A percentile compares a stretch with the other conserved stretches of the same genome.
Evolutionary conservation across 2,329 filamentous ascomycete genomes (phyloP).

Genomic region (Phaeosphaeria sp.): DNA sequence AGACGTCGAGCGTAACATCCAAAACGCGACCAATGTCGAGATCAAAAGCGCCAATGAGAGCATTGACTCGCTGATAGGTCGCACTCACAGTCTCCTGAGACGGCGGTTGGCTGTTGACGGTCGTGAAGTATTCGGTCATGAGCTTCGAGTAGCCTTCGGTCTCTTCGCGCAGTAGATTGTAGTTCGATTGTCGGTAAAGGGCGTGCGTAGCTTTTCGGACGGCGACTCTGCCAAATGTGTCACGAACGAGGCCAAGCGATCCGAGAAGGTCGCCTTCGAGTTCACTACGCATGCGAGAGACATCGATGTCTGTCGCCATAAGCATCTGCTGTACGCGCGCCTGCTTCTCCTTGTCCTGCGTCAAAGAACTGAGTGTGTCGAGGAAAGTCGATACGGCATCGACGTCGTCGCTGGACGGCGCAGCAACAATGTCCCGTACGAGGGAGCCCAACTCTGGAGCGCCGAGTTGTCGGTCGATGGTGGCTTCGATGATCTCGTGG

Average conservation of each 20-base stretch:
- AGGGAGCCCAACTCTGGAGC: slow-evolving; percentile 73
- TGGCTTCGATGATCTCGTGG: slow-evolving; percentile 82
- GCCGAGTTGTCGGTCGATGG: slow-evolving; percentile 71
- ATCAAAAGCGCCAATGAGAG: slow-evolving; percentile 94
- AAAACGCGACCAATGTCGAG: slow-evolving; percentile 93
- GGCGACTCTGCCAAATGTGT: slow-evolving; percentile 82
- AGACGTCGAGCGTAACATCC: slow-evolving; percentile 93
- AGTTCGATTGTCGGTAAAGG: slow-evolving; percentile 94
- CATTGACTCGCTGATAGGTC: slow-evolving; percentile 91
- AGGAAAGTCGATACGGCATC: slow-evolving; percentile 70
- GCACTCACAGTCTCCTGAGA: slow-evolving; percentile 78
- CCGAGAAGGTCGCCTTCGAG: slow-evolving; percentile 81
- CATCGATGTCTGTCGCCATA: slow-evolving; percentile 73
- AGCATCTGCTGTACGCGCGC: slow-evolving; percentile 71
- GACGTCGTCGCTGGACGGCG: slow-evolving; percentile 54
- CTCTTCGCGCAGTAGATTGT: slow-evolving; percentile 93
- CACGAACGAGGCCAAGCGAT: slow-evolving; percentile 78
- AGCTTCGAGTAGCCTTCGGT: slow-evolving; percentile 97
- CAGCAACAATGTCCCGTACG: slow-evolving; percentile 74
- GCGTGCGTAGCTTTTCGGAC: slow-evolving; percentile 92
- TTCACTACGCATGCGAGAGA: slow-evolving; percentile 75
- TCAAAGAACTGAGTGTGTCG: slow-evolving; percentile 80
- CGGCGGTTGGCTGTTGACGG: slow-evolving; percentile 75
- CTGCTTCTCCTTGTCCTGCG: slow-evolving; percentile 71
- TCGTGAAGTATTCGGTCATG: slow-evolving; percentile 93